phyloP scores from a whole-genome alignment of 23 red algal species.

The Gracilariopsis chorda region DNA sequence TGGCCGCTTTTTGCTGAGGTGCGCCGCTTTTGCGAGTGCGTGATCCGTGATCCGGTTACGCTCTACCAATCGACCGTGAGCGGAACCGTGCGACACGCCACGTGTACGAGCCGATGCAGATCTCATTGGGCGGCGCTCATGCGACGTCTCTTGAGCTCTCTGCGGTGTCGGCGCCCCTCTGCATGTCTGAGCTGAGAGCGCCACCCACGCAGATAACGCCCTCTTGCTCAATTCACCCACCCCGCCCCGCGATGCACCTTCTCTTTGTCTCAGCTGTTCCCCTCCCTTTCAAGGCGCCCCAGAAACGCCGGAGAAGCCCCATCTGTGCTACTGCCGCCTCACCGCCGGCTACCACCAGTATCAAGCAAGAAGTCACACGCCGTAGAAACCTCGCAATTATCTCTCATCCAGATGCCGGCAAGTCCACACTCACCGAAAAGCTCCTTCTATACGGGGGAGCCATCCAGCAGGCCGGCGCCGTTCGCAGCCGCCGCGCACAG shows the following conservation, averaged over 20 bases:
- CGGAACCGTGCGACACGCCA: too few relatives aligned
- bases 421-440: constrained; percentile 85
- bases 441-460: constrained; percentile 83
- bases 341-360: not conserved
- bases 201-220: too few relatives aligned
- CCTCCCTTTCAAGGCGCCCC: not conserved
- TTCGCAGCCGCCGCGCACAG: constrained; percentile 71
- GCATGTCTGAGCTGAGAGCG: too few relatives aligned
- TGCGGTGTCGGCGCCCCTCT: too few relatives aligned
- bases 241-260: not conserved
- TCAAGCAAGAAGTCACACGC: constrained; percentile 41
- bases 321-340: not conserved
- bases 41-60: too few relatives aligned
- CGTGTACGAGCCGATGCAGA: too few relatives aligned
- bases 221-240: not conserved
- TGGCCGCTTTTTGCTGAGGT: too few relatives aligned
- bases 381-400: constrained; percentile 92
- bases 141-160: too few relatives aligned
- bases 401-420: constrained; percentile 85
- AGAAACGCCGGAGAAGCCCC: not conserved
- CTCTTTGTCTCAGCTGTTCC: not conserved
- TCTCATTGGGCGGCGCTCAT: too few relatives aligned
- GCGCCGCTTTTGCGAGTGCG: too few relatives aligned
- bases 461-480: constrained; percentile 82
- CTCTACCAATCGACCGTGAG: too few relatives aligned